A percentile compares a stretch with the other conserved stretches of the same genome.
These are phyloP conservation scores for Moringa oleifera DNA, from an alignment of 345 rosid genomes.

Conservation along the genomic window DNA sequence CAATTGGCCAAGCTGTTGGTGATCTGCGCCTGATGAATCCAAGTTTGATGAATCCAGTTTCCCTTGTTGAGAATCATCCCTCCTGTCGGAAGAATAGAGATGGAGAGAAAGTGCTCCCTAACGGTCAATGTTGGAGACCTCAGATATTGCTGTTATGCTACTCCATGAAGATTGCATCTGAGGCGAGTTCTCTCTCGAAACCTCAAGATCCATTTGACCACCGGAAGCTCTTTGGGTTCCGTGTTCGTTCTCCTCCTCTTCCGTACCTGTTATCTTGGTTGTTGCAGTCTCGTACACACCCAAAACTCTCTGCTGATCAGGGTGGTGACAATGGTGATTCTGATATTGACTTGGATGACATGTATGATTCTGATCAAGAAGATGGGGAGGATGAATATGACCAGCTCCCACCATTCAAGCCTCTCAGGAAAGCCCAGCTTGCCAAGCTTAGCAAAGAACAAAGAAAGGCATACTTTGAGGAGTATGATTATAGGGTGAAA, in stretches of 20 bases:
- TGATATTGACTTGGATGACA: conserved; percentile 71
- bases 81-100: conserved; percentile 84
- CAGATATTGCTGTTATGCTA: conserved; percentile 70
- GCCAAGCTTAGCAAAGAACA: conserved; percentile 80
- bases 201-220: conserved; percentile 81
- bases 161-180: conserved; percentile 82
- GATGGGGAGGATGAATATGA: conserved; percentile 89
- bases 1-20: conserved; percentile 88
- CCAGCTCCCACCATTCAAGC: conserved; percentile 91
- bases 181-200: conserved; percentile 68
- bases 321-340: conserved; percentile 80
- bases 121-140: conserved; percentile 88
- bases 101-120: conserved; percentile 83
- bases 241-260: conserved; percentile 83
- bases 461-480: conserved; percentile 77
- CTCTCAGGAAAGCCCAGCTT: conserved; percentile 71
- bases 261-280: conserved; percentile 90
- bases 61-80: conserved; percentile 86
- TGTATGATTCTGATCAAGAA: conserved; percentile 74
- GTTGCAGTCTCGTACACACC: conserved; percentile 89
- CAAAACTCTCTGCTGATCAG: conserved; percentile 69
- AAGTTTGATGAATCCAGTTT: conserved; percentile 84
- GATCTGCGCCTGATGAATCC: conserved; percentile 90
- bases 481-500: conserved; percentile 94
- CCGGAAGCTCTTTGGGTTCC: conserved; percentile 81